phyloP scores from a whole-genome alignment of 2,329 filamentous ascomycete genomes.

The Sporothrix humicola region DNA sequence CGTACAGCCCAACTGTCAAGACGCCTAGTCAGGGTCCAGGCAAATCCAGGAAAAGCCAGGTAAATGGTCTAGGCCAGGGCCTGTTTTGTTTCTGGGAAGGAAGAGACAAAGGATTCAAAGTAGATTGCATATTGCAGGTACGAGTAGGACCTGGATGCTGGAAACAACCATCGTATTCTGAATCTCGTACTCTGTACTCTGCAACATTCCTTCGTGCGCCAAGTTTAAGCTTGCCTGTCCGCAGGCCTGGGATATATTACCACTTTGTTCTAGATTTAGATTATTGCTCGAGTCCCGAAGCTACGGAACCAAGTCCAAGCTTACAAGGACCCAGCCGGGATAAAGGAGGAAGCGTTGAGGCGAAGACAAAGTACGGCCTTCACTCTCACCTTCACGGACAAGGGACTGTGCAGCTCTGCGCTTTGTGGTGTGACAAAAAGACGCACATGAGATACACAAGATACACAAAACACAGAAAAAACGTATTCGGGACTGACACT shows the following conservation, averaged over 20 bases:
- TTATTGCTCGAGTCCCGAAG: not conserved
- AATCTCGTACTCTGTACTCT: not conserved
- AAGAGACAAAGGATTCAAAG: not conserved
- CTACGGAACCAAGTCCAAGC: constrained; percentile 6
- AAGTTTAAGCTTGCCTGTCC: not conserved
- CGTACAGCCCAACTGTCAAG: constrained; percentile 7
- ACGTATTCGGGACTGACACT: too few species aligned
- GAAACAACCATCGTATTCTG: not conserved
- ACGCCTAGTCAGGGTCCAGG: not conserved
- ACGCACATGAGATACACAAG: too few species aligned
- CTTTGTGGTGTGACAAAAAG: too few species aligned
- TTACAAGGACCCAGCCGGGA: not conserved
- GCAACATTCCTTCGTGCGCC: not conserved
- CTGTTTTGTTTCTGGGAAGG: too few species aligned
- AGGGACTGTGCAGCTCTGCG: too few species aligned
- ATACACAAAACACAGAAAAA: too few species aligned
- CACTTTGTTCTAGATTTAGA: not conserved
- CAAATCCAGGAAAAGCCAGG: not conserved
- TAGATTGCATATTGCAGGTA: not conserved
- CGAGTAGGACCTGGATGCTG: not conserved
- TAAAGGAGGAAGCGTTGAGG: too few species aligned
- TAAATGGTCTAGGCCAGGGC: too few species aligned
- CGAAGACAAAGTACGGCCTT: too few species aligned
- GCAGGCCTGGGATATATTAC: not conserved
- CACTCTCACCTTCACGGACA: too few species aligned